Percentiles rank a stretch among this genome's conserved stretches.
Evolutionary conservation across 2,329 filamentous ascomycete genomes (phyloP).

Genomic region (Fusarium pseudocircinatum): DNA sequence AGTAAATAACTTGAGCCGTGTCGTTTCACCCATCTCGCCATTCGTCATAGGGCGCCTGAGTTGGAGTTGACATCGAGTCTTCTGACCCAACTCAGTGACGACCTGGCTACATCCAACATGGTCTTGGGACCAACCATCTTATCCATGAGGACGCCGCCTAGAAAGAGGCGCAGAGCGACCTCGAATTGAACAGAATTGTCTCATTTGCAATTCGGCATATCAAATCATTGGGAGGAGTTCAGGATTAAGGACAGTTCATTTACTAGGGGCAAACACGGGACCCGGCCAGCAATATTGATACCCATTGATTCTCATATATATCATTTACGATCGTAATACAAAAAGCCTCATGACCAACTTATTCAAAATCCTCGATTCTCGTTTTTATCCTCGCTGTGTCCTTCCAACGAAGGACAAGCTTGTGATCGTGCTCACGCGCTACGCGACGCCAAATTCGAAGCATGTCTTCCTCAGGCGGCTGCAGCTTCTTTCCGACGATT

Average conservation of each 20-base stretch:
- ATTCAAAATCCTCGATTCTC: not conserved
- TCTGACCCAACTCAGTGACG: not conserved
- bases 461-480: not conserved
- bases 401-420: conserved; percentile 1
- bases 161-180: not conserved
- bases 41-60: conserved; percentile 5
- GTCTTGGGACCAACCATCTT: not conserved
- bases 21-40: not conserved
- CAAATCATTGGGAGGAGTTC: conserved; percentile 22
- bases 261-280: conserved; percentile 1
- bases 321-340: not conserved
- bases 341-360: not conserved
- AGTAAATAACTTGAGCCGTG: not conserved
- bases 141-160: not conserved
- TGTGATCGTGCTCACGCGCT: not conserved
- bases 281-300: conserved; percentile 22
- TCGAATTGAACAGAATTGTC: not conserved
- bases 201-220: not conserved
- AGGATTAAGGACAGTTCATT: not conserved
- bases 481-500: conserved; percentile 3
- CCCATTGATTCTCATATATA: conserved; percentile 11
- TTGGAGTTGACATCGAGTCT: not conserved
- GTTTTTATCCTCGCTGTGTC: not conserved
- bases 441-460: conserved; percentile 5
- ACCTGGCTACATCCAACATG: not conserved